phyloP scores from a whole-genome alignment of 768 basidiomycete species.

The Melanogaster broomeanus region DNA sequence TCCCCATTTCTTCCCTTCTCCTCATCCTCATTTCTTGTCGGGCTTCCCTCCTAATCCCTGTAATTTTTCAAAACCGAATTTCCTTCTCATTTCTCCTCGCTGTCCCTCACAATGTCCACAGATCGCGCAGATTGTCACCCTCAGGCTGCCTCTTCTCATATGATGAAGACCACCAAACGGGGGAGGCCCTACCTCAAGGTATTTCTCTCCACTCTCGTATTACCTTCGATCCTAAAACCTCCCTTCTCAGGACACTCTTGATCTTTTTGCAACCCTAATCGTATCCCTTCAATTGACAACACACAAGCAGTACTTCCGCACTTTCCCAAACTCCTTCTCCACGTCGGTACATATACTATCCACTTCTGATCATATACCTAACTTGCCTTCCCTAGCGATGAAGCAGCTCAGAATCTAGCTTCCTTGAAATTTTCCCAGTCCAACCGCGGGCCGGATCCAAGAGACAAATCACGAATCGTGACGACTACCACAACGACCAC shows the following conservation, averaged over 20 bases:
- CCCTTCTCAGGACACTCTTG: slow-evolving; percentile 82
- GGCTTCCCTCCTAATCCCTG: slow-evolving; percentile 22
- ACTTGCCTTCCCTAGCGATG: slow-evolving; percentile 64
- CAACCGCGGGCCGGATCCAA: slow-evolving; percentile 96
- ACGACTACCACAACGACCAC: slow-evolving; percentile 99
- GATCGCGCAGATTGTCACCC: slow-evolving; percentile 42
- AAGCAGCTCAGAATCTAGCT: slow-evolving; percentile 90
- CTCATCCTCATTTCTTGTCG: slow-evolving; percentile 29
- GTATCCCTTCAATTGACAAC: slow-evolving; percentile 87
- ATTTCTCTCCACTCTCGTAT: slow-evolving; percentile 16
- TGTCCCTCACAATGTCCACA: slow-evolving; percentile 37
- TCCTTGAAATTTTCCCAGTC: slow-evolving; percentile 99
- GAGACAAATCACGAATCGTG: slow-evolving; percentile 96
- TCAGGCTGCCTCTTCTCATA: slow-evolving; percentile 76
- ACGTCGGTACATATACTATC: slow-evolving; percentile 60
- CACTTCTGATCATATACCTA: slow-evolving; percentile 8
- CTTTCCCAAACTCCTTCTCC: slow-evolving; percentile 91
- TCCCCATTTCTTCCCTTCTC: slow-evolving; percentile 34
- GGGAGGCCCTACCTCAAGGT: slow-evolving; percentile 95
- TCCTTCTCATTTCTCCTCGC: slow-evolving; percentile 13
- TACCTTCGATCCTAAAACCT: background rate
- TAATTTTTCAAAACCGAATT: slow-evolving; percentile 21
- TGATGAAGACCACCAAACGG: slow-evolving; percentile 99
- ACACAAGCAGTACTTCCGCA: slow-evolving; percentile 96
- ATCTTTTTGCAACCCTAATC: slow-evolving; percentile 95